These are phyloP conservation scores for Fusarium compactum DNA, from an alignment of 2,329 filamentous ascomycete species.

Conservation along the genomic window DNA sequence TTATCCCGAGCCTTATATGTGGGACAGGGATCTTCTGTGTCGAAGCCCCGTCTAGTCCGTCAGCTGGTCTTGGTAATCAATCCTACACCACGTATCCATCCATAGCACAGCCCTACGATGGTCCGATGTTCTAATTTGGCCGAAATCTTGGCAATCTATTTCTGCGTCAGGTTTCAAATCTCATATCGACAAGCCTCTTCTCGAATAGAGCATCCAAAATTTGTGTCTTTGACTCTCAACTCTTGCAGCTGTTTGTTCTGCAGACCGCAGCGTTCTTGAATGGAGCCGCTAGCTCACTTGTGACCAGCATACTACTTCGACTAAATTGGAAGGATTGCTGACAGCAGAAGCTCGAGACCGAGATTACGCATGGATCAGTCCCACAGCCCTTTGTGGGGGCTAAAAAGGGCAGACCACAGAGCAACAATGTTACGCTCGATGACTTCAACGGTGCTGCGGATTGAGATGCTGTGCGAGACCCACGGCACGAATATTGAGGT, in stretches of 20 bases:
- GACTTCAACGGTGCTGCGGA: background rate
- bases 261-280: background rate
- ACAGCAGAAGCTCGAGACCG: background rate
- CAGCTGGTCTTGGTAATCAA: background rate
- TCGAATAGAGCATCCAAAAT: background rate
- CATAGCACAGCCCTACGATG: constrained; percentile 22
- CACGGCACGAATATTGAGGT: background rate
- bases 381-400: background rate
- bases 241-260: background rate
- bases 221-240: background rate
- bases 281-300: background rate
- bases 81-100: background rate
- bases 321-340: constrained; percentile 5
- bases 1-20: constrained; percentile 15
- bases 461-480: background rate
- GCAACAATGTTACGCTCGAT: background rate
- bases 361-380: background rate
- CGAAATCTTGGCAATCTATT: background rate
- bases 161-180: background rate
- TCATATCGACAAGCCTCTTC: background rate
- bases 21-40: background rate
- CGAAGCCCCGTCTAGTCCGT: constrained; percentile 3
- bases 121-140: background rate
- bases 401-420: background rate
- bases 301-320: background rate